Conservation (phyloP, 257 asterid genomes). For the Jasminum sambac region DNA sequence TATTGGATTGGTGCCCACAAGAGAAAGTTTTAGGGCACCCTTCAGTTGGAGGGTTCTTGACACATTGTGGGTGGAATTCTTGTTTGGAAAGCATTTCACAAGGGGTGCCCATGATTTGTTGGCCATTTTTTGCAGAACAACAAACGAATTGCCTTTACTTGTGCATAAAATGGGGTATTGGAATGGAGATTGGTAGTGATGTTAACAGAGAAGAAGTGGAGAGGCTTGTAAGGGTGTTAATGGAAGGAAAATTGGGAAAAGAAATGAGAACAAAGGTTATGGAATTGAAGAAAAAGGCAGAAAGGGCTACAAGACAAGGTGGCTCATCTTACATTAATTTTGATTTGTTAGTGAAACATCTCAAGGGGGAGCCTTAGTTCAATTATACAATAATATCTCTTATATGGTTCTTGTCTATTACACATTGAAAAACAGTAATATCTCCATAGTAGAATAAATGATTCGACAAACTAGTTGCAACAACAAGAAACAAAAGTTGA, state of each 20-base stretch:
- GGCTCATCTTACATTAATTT: constrained; percentile 4
- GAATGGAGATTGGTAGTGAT: not conserved
- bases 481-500: too few relatives aligned
- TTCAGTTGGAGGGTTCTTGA: not conserved
- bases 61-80: constrained; percentile 7
- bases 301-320: constrained; percentile 4
- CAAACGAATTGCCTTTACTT: not conserved
- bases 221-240: not conserved
- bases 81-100: not conserved
- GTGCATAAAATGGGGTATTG: constrained; percentile 1
- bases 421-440: too few relatives aligned
- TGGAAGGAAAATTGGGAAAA: not conserved
- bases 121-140: constrained; percentile 7
- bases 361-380: not conserved
- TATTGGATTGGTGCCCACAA: constrained; percentile 2
- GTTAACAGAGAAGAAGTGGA: not conserved
- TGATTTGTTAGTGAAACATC: not conserved
- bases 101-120: constrained; percentile 9
- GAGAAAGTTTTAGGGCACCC: not conserved
- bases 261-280: not conserved
- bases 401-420: too few relatives aligned
- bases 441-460: too few relatives aligned
- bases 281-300: not conserved
- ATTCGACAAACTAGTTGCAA: too few relatives aligned
- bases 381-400: too few relatives aligned